Base-by-base conservation (phyloP, 2,329 filamentous ascomycete genomes). In the Venturia asperata region DNA sequence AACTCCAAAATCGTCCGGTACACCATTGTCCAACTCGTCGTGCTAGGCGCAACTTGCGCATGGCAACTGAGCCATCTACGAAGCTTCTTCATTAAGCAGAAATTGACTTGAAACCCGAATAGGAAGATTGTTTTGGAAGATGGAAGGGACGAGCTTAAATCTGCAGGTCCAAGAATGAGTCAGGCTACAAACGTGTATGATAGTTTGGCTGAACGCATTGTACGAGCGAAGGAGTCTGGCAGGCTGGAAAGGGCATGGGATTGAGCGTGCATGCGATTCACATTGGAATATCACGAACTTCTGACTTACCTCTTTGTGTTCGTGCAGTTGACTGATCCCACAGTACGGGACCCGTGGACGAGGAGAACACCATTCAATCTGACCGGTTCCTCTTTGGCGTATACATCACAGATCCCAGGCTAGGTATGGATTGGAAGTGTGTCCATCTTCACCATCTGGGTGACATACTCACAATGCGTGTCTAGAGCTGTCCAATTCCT, bases 41-140 rank as follows among this genome's bases (percentile, higher is more conserved):
- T 97, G 45, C 82, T 99, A 64, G 90, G 87, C 65, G 82, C 88
- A 65, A 96, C 94, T 42, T 99, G 94, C 79, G 90, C 91, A 67
- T 99, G 94, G 94, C 94, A 99, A 78, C 82, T 99, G 60, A 96
- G 92, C 64, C 93, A 99, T 79, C 84, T 99, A 72, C 85, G 94
- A 71, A 89, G 90, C 60, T 99, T 99, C 85, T 99, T 99, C 82
- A 99, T 99, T 82, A 99, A 99, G 85, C 93, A 97, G 82, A 99
- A 99, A 84, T 87, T 99, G 76, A 97, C 94, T 67, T 99, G 85
- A 78, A 27, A 11, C 5, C 43, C 37, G 34, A 2, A 10, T n/a
- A 15, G 21, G 52, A n/a, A 21, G 27, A 37, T n/a, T 37, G 15
- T 19, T 21, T 15, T 37, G 52, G 30, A n/a, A 13, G 30, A 7